Percentiles rank a stretch among this genome's conserved stretches.
phyloP scores from a whole-genome alignment of 305 asterid genomes.

The Fraxinus greggii region DNA sequence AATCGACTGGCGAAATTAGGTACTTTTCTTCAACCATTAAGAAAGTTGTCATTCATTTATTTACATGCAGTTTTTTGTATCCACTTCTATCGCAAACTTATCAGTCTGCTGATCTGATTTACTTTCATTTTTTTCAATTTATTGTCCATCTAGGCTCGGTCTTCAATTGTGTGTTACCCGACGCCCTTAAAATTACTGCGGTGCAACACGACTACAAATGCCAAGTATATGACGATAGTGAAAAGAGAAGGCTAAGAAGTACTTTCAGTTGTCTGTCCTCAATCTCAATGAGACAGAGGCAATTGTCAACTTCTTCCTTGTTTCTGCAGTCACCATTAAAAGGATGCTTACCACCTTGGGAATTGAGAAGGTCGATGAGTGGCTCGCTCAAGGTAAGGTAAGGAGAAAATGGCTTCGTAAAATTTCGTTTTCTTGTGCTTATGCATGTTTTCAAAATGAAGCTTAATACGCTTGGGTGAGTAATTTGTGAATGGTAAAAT shows the following conservation, averaged over 20 bases:
- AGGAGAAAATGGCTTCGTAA: not conserved
- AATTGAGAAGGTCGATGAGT: conserved; percentile 50
- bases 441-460: not conserved
- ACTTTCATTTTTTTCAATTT: not conserved
- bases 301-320: conserved; percentile 68
- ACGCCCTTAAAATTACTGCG: conserved; percentile 63
- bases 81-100: not conserved
- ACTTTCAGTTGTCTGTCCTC: conserved; percentile 69
- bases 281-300: conserved; percentile 70
- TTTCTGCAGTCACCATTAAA: conserved; percentile 74
- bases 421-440: not conserved
- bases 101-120: not conserved
- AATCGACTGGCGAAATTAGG: conserved; percentile 87
- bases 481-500: not conserved
- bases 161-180: conserved; percentile 75
- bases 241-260: conserved; percentile 60
- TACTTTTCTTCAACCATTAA: conserved; percentile 20
- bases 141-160: conserved; percentile 48
- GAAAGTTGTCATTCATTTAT: not conserved
- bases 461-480: not conserved
- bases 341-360: conserved; percentile 77
- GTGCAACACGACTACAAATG: conserved; percentile 63
- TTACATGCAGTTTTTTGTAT: not conserved
- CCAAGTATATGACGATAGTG: conserved; percentile 45
- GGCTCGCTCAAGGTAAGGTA: conserved; percentile 6